phyloP scores from a whole-genome alignment of 2,329 filamentous ascomycete species.

The Zasmidium citrigriseum region DNA sequence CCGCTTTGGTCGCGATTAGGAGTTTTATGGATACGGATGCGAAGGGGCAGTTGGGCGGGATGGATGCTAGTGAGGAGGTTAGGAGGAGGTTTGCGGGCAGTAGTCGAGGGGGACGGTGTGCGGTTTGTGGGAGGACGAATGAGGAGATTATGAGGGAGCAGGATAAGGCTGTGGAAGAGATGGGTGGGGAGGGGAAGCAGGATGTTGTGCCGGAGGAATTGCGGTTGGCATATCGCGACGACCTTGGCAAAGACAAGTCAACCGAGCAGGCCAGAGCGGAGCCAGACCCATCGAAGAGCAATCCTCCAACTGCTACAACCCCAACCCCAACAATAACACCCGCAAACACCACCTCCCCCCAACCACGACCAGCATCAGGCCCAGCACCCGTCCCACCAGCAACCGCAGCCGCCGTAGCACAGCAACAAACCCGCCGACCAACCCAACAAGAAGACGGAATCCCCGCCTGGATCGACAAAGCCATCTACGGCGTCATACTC shows the following conservation, averaged over 20 bases:
- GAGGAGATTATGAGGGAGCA: constrained; percentile 72
- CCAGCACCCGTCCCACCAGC: constrained; percentile 15
- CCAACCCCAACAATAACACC: constrained; percentile 4
- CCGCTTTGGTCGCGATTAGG: constrained; percentile 75
- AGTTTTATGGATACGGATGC: constrained; percentile 93
- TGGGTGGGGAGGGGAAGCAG: constrained; percentile 45
- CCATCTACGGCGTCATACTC: constrained; percentile 72
- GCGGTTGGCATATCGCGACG: constrained; percentile 71
- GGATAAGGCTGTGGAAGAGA: constrained; percentile 57
- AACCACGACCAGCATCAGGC: constrained; percentile 9
- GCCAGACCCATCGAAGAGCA: constrained; percentile 18
- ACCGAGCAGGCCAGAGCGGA: constrained; percentile 22
- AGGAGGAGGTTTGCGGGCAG: constrained; percentile 69
- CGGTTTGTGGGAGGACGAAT: constrained; percentile 70
- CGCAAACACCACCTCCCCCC: neutral
- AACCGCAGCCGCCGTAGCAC: constrained; percentile 4
- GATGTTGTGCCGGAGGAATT: constrained; percentile 57
- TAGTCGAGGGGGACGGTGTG: constrained; percentile 68
- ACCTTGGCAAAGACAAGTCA: constrained; percentile 62
- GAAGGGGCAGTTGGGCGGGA: constrained; percentile 83
- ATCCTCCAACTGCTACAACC: constrained; percentile 16
- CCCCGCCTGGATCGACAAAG: constrained; percentile 76
- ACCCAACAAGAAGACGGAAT: constrained; percentile 51
- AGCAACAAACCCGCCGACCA: constrained; percentile 18
- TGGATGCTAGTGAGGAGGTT: constrained; percentile 72